These are phyloP conservation scores for Didymella glomerata DNA, from an alignment of 2,329 filamentous ascomycete species.

Conservation along the genomic window DNA sequence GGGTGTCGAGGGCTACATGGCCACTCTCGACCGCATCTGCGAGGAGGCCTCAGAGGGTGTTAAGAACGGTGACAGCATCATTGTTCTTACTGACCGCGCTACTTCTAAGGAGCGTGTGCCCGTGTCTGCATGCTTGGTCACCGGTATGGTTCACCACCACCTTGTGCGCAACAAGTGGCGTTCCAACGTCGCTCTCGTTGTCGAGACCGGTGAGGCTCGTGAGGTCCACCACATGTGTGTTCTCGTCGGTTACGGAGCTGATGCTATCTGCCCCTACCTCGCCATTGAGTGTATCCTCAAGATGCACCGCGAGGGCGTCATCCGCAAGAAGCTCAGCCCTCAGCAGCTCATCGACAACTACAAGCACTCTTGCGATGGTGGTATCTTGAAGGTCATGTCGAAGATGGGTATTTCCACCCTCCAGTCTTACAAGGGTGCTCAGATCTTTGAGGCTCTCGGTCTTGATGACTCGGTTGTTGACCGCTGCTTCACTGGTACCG, in stretches of 20 bases:
- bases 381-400: conserved; percentile 98
- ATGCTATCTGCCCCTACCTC: conserved; percentile 93
- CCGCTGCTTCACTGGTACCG: conserved; percentile 92
- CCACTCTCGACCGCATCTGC: conserved; percentile 88
- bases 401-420: conserved; percentile 99
- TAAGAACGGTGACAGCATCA: conserved; percentile 81
- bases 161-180: conserved; percentile 96
- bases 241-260: conserved; percentile 92
- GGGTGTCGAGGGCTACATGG: conserved; percentile 83
- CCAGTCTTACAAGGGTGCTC: conserved; percentile 95
- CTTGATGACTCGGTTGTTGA: conserved; percentile 92
- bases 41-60: conserved; percentile 84
- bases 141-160: conserved; percentile 94
- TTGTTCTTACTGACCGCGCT: conserved; percentile 88
- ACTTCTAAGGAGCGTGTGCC: conserved; percentile 83
- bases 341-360: conserved; percentile 92
- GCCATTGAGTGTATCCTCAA: conserved; percentile 97
- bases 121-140: conserved; percentile 86
- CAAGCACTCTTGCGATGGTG: conserved; percentile 94
- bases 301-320: conserved; percentile 91
- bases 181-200: conserved; percentile 82
- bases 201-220: conserved; percentile 94
- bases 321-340: conserved; percentile 85
- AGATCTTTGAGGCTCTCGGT: conserved; percentile 96
- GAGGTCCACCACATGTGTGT: conserved; percentile 99